A percentile compares a stretch with the other conserved stretches of the same genome.
Evolutionary conservation across 148 eudicot genomes (phyloP).

Genomic region (Vaccinium macrocarpon): DNA sequence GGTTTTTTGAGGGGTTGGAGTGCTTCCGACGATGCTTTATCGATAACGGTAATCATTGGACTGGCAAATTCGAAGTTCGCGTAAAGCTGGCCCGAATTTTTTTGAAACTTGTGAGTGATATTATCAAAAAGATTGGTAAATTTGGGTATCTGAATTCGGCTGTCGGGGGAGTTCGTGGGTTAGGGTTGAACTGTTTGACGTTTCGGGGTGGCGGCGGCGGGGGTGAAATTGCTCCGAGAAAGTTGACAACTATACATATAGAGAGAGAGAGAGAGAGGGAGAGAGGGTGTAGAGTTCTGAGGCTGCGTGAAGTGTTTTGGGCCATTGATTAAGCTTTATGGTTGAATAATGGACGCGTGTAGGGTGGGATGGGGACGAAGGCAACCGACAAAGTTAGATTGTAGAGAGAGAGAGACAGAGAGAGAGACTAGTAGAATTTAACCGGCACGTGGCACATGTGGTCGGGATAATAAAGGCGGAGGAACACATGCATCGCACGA

Average conservation of each 20-base stretch:
- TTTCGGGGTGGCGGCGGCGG: not conserved
- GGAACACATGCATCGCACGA: not conserved
- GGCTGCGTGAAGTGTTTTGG: not conserved
- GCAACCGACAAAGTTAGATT: not conserved
- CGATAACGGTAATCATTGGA: slow-evolving; percentile 41
- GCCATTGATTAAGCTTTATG: not conserved
- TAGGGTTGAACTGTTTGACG: not conserved
- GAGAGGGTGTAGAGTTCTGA: not conserved
- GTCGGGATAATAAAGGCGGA: not conserved
- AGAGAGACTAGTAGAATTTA: not conserved
- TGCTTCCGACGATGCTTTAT: slow-evolving; percentile 17
- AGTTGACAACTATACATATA: not conserved
- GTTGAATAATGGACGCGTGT: not conserved
- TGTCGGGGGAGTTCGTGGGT: not conserved
- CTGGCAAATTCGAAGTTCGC: not conserved
- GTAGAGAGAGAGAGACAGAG: not conserved
- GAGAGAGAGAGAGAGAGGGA: not conserved
- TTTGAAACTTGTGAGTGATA: no score
- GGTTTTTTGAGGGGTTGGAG: slow-evolving; percentile 20
- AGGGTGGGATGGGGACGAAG: not conserved
- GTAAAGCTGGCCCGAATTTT: not conserved
- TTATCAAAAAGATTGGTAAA: not conserved
- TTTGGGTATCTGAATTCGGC: not conserved
- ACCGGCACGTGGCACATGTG: slow-evolving; percentile 1
- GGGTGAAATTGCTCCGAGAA: not conserved